Conservation (phyloP, 345 rosid genomes). For the Trapa incisa region DNA sequence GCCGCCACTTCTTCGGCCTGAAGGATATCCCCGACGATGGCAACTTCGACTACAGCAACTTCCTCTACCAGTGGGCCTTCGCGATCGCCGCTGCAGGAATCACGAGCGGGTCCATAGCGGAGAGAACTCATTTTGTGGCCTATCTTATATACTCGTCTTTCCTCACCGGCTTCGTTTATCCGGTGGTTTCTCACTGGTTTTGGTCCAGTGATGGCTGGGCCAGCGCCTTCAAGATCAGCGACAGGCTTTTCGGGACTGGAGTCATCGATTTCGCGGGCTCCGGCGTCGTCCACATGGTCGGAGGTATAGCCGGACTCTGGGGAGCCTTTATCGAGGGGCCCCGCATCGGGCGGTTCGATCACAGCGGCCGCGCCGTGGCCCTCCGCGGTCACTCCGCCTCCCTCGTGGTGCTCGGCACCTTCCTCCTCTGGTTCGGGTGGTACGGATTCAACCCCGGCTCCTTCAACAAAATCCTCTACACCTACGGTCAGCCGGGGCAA, state of each 20-base stretch:
- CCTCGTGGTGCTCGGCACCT: constrained; percentile 28
- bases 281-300: constrained; percentile 40
- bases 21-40: constrained; percentile 22
- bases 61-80: constrained; percentile 92
- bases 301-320: constrained; percentile 38
- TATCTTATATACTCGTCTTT: constrained; percentile 74
- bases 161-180: constrained; percentile 81
- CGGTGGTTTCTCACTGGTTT: constrained; percentile 86
- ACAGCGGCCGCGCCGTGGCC: constrained; percentile 18
- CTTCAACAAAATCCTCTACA: constrained; percentile 16
- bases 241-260: constrained; percentile 51
- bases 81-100: constrained; percentile 90
- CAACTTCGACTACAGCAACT: constrained; percentile 37
- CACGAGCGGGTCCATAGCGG: constrained; percentile 89
- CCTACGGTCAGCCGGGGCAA: constrained; percentile 19
- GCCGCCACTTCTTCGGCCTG: constrained; percentile 59
- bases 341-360: constrained; percentile 27
- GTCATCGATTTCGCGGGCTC: constrained; percentile 52
- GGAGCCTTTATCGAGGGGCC: constrained; percentile 39
- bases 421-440: constrained; percentile 36
- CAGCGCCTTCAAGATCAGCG: constrained; percentile 28
- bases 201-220: constrained; percentile 91
- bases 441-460: constrained; percentile 38
- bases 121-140: constrained; percentile 80
- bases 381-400: constrained; percentile 32